Conservation (phyloP, 1,139 yeast genomes). For the Debaryomycetaceae sp. region DNA sequence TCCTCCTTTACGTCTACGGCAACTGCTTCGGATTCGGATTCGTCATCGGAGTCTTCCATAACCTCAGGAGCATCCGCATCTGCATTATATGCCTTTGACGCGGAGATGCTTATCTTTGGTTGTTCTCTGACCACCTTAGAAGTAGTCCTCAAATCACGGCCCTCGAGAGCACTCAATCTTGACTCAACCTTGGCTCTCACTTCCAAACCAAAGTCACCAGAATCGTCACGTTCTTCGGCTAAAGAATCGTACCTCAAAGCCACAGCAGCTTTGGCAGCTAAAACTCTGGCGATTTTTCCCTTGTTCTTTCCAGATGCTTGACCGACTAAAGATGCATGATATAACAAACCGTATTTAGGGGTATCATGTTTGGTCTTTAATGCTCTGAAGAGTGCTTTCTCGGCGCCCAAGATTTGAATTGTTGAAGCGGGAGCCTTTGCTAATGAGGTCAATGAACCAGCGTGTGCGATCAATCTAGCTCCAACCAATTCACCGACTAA, state of each 20-base stretch:
- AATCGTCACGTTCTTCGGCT: constrained; percentile 94
- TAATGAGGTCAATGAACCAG: constrained; percentile 93
- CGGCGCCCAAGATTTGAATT: constrained; percentile 97
- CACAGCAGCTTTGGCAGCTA: constrained; percentile 98
- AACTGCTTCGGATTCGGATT: constrained; percentile 49
- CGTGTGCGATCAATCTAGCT: constrained; percentile 96
- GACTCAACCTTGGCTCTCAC: constrained; percentile 93
- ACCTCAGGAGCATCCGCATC: constrained; percentile 74
- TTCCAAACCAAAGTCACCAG: constrained; percentile 89
- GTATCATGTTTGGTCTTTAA: constrained; percentile 97
- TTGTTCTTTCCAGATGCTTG: constrained; percentile 96
- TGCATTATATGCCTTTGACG: constrained; percentile 85
- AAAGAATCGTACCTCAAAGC: constrained; percentile 95
- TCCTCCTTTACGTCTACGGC: constrained; percentile 45
- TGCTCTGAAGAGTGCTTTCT: constrained; percentile 97
- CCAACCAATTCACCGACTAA: constrained; percentile 98
- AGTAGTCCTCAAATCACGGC: constrained; percentile 85
- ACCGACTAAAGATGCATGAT: constrained; percentile 95
- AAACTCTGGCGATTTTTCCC: constrained; percentile 98
- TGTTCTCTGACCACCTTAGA: constrained; percentile 72
- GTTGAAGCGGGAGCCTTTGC: constrained; percentile 99
- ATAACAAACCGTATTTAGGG: constrained; percentile 95
- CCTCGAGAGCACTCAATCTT: constrained; percentile 92
- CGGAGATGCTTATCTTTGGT: constrained; percentile 79
- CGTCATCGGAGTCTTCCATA: constrained; percentile 41